Conservation (phyloP, 2,329 filamentous ascomycete species). For the Cercospora brassicicola region DNA sequence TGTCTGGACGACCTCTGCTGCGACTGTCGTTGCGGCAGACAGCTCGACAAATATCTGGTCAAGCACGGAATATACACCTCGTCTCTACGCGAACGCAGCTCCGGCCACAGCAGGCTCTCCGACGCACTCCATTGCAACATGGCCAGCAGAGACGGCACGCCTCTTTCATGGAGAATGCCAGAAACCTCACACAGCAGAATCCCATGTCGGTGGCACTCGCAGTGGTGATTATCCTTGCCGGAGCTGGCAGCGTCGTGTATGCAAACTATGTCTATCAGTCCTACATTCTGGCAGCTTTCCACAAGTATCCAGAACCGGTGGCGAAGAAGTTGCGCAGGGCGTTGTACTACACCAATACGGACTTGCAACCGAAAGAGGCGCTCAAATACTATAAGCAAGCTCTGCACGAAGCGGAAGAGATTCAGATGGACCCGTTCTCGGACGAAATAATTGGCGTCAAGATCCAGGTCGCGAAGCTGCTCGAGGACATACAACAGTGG, state of each 20-base stretch:
- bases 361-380: constrained; percentile 71
- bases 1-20: constrained; percentile 41
- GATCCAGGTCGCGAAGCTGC: constrained; percentile 74
- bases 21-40: constrained; percentile 27
- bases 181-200: constrained; percentile 41
- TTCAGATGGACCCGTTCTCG: constrained; percentile 81
- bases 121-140: constrained; percentile 15
- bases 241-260: constrained; percentile 45
- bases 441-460: constrained; percentile 89
- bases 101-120: constrained; percentile 16
- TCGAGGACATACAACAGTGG: constrained; percentile 73
- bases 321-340: constrained; percentile 78
- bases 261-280: constrained; percentile 50
- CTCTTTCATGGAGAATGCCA: constrained; percentile 32
- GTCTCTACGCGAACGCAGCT: constrained; percentile 13
- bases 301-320: constrained; percentile 66
- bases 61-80: constrained; percentile 24
- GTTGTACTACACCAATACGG: constrained; percentile 80
- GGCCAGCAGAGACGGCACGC: constrained; percentile 26
- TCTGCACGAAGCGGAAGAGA: constrained; percentile 68
- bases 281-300: constrained; percentile 52
- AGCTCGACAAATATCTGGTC: constrained; percentile 9
- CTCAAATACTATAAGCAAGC: constrained; percentile 82
- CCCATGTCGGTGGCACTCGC: constrained; percentile 44
- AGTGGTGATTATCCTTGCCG: constrained; percentile 38